Evolutionary conservation across 306 rosid species (phyloP).

Genomic region (Trichosanthes cucumerina): DNA sequence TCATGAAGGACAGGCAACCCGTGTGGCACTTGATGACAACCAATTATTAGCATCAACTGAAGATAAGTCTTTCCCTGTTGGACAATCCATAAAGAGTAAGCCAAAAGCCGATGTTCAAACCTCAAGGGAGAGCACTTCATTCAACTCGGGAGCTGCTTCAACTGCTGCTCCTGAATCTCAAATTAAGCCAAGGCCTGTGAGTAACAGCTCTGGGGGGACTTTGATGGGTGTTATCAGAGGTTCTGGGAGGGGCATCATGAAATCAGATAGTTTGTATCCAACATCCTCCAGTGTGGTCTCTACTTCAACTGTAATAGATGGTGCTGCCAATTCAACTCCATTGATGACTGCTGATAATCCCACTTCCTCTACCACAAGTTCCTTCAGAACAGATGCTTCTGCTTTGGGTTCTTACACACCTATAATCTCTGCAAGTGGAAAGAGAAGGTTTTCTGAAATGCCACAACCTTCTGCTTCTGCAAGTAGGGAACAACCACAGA

Average conservation of each 20-base stretch:
- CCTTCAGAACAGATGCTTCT: slow-evolving; percentile 79
- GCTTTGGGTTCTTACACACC: slow-evolving; percentile 66
- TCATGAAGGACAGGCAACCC: slow-evolving; percentile 85
- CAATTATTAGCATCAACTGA: slow-evolving; percentile 43
- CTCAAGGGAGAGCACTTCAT: slow-evolving; percentile 37
- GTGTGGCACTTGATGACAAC: slow-evolving; percentile 70
- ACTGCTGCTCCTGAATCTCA: slow-evolving; percentile 39
- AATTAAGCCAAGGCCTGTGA: slow-evolving; percentile 63
- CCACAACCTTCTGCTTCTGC: slow-evolving; percentile 53
- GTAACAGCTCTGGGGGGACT: slow-evolving; percentile 83
- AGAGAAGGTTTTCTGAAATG: slow-evolving; percentile 89
- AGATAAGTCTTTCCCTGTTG: slow-evolving; percentile 46
- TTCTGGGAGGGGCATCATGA: slow-evolving; percentile 66
- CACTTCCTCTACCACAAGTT: slow-evolving; percentile 29
- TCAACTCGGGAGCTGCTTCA: slow-evolving; percentile 31
- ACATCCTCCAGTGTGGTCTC: slow-evolving; percentile 24
- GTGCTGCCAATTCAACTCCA: slow-evolving; percentile 22
- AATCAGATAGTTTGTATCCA: slow-evolving; percentile 49
- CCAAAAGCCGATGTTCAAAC: slow-evolving; percentile 34
- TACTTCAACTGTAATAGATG: slow-evolving; percentile 20
- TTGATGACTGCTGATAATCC: slow-evolving; percentile 33
- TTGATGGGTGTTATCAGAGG: slow-evolving; percentile 96
- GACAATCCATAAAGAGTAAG: slow-evolving; percentile 51
- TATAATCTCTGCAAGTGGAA: slow-evolving; percentile 50
- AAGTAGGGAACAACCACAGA: slow-evolving; percentile 59